Evolutionary conservation across 257 asterid species (phyloP).

Genomic region (Solanum corneliomulleri): DNA sequence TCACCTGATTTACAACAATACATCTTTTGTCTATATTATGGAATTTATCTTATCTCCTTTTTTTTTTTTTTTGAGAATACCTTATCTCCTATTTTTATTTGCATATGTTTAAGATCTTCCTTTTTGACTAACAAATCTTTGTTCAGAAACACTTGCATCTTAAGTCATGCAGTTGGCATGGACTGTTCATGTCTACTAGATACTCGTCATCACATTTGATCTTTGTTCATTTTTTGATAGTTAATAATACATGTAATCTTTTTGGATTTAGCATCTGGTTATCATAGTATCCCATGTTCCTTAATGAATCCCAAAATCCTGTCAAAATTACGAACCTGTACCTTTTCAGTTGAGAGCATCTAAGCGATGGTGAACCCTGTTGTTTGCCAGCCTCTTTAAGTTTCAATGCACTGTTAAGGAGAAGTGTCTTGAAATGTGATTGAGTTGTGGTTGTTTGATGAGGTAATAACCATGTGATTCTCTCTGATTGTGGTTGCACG

Average conservation of each 20-base stretch:
- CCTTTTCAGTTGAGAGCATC: neutral
- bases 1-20: neutral
- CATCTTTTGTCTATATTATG: neutral
- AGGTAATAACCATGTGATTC: neutral
- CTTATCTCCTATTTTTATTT: neutral
- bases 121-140: neutral
- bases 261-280: neutral
- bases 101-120: neutral
- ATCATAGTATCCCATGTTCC: neutral
- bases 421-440: neutral
- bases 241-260: neutral
- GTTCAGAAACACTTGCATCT: neutral
- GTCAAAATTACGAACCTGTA: neutral
- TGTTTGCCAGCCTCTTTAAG: neutral
- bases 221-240: neutral
- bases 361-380: neutral
- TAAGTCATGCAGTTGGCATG: neutral
- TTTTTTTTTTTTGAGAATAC: neutral
- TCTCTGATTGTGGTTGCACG: neutral
- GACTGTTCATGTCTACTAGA: neutral
- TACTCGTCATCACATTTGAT: neutral
- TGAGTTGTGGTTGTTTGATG: neutral
- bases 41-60: neutral
- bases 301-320: neutral
- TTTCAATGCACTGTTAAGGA: neutral